Conservation (phyloP, 2,329 filamentous ascomycete species). For the Epichloe glyceriae region DNA sequence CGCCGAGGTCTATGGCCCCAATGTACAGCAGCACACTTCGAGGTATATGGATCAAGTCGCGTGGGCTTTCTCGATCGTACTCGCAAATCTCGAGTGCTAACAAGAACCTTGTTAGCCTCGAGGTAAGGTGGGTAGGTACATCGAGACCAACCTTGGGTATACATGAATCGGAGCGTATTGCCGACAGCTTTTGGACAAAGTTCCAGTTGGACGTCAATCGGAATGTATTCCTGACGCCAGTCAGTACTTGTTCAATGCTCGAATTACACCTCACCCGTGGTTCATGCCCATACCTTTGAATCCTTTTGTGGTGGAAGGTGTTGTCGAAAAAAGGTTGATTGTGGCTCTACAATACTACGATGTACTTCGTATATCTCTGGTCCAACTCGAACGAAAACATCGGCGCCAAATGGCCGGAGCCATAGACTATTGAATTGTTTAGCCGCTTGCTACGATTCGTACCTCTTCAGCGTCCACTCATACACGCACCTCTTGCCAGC, state of each 20-base stretch:
- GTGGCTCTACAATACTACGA: conserved; percentile 19
- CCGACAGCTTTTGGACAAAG: conserved; percentile 15
- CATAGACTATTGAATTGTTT: conserved; percentile 15
- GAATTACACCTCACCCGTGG: not conserved
- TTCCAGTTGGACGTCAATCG: conserved; percentile 13
- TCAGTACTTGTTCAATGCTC: not conserved
- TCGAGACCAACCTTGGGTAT: conserved; percentile 18
- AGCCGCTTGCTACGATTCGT: not conserved
- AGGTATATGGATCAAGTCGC: conserved; percentile 18
- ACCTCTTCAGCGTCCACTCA: not conserved
- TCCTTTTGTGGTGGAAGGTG: conserved; percentile 17
- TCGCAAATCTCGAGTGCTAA: conserved; percentile 11
- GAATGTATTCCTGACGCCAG: conserved; percentile 15
- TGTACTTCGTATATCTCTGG: conserved; percentile 17
- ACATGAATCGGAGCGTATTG: conserved; percentile 22
- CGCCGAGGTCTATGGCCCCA: conserved; percentile 17
- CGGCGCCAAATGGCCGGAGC: conserved; percentile 19
- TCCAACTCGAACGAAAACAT: conserved; percentile 17
- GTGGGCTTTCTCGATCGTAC: conserved; percentile 11
- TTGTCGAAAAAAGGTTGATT: conserved; percentile 23
- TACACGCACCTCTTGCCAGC: conserved; percentile 14
- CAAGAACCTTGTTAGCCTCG: not conserved
- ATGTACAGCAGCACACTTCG: conserved; percentile 21
- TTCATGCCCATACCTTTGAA: conserved; percentile 8
- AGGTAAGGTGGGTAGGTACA: not conserved